Base-by-base conservation (phyloP, 768 basidiomycete species). In the Amanita fuliginea region DNA sequence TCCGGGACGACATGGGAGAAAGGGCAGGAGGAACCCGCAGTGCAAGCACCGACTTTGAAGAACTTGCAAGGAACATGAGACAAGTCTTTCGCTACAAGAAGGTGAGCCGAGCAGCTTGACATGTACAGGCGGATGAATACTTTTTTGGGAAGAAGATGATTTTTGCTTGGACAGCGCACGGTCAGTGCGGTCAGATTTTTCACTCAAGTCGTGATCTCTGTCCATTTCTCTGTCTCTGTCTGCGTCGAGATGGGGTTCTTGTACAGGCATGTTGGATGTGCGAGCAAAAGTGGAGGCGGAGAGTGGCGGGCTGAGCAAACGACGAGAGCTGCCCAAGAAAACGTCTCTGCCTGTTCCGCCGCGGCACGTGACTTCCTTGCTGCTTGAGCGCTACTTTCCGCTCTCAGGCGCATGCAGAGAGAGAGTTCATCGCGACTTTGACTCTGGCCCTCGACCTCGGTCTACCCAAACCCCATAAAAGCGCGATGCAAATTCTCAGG, bases 11-110 rank as follows among this genome's bases (percentile, higher is more conserved):
- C 61, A 64, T 98, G 95, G 24, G 92, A 93, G 76, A 98, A 98
- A n/a, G 90, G 91, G 64, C 95, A 98, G 2, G 87, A 85, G 3
- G 88, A 71, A 30, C 94, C 94, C 8, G 94, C 94, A 3, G 93
- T 95, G 66, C 94, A 98, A 10, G 82, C 84, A 30, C 93, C 91
- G 55, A 89, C 86, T 61, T 86, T 89, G 80, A 82, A 96, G 77
- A 97, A 97, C 69, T 95, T 89, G 72, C 95, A 98, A 1, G 94
- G 94, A 11, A 98, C 95, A 73, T 96, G 93, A 2, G 88, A 89
- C 49, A 97, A 76, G 63, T 92, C 89, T 64, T 91, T 90, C 44
- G 82, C 84, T 84, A 62, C 2, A 6, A 33, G 24, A 44, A 47
- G 35, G 16, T 19, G 19, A 34, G 16, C 7, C 13, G 21, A 33